Conservation (phyloP, 2,329 filamentous ascomycete genomes). For the Trichoderma citrinoviride region DNA sequence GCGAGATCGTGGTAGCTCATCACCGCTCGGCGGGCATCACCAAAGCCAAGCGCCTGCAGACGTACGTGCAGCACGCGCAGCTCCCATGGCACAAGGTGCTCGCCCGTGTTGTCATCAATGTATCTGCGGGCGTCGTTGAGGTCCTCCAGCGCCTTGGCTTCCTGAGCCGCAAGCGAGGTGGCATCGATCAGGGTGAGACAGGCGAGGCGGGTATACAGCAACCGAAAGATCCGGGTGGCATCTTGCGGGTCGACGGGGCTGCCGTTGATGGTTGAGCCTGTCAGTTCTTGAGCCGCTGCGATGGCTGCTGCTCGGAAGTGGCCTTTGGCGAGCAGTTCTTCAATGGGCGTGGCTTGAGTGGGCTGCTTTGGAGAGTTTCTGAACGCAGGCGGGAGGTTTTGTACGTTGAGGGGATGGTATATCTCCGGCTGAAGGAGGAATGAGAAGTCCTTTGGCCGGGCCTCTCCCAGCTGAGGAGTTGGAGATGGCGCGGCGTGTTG, state of each 20-base stretch:
- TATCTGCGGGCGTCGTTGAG: conserved; percentile 57
- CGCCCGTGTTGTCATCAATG: conserved; percentile 50
- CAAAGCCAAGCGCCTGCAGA: conserved; percentile 81
- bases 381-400: conserved; percentile 62
- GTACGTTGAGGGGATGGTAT: conserved; percentile 74
- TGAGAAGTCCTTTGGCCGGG: conserved; percentile 64
- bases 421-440: conserved; percentile 77
- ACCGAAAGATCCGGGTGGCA: conserved; percentile 64
- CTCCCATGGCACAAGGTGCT: conserved; percentile 80
- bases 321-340: conserved; percentile 65
- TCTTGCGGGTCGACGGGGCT: conserved; percentile 52
- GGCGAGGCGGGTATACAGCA: conserved; percentile 78
- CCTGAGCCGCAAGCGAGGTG: conserved; percentile 64
- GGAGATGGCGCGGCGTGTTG: conserved; percentile 31
- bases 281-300: conserved; percentile 61
- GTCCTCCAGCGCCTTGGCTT: conserved; percentile 63
- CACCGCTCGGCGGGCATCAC: conserved; percentile 77
- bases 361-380: conserved; percentile 66
- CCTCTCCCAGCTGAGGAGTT: conserved; percentile 33
- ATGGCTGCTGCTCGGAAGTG: conserved; percentile 80
- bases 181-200: conserved; percentile 79
- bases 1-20: conserved; percentile 90
- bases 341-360: conserved; percentile 60
- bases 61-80: conserved; percentile 79
- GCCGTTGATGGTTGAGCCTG: conserved; percentile 44